Base-by-base conservation (phyloP, 805 yeast species). In the Hanseniaspora pseudoguilliermondii region DNA sequence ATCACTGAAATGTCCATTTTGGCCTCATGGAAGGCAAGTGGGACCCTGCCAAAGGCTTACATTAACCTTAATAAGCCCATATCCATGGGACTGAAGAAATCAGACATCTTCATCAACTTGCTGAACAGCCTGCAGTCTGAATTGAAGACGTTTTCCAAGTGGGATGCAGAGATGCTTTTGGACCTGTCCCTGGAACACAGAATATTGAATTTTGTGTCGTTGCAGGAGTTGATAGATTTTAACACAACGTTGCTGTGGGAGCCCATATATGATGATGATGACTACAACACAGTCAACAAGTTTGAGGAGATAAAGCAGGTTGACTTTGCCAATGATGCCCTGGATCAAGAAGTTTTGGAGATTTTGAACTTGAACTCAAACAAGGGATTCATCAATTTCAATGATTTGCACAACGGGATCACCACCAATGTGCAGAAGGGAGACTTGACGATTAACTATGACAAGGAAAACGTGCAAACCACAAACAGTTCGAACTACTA, bases 221-320 rank as follows among this genome's bases (percentile, higher is more conserved):
- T 79, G 44, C 81, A 76, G 53, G 86, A 82, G 61, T 73, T 81
- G 47, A 78, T 81, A 2, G 79, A 80, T 27, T 76, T 83, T 62
- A 79, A 84, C 59, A 73, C 79, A 13, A 77, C 76, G 62, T 82
- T 79, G 55, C 67, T 64, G 11, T 65, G 66, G 62, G 73, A 70
- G 59, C 71, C 72, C 16, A 34, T 49, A 3, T 36, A n/a, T 23
- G 39, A 41, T 2, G 55, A 49, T 2, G 43, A 41, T 32, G 34
- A 49, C 15, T 25, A 25, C 29, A 47, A 32, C 25, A 47, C 38
- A 11, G 27, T 39, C 18, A 49, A 27, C 18, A 39, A 49, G 25
- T 25, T 27, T 16, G 40, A 49, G 38, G 32, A 42, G 11, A 15
- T 53, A 16, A 39, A 50, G n/a, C 41, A 34, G 11, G 23, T 50